These are phyloP conservation scores for Xylariaceae sp. DNA, from an alignment of 2,329 filamentous ascomycete species.

Conservation along the genomic window DNA sequence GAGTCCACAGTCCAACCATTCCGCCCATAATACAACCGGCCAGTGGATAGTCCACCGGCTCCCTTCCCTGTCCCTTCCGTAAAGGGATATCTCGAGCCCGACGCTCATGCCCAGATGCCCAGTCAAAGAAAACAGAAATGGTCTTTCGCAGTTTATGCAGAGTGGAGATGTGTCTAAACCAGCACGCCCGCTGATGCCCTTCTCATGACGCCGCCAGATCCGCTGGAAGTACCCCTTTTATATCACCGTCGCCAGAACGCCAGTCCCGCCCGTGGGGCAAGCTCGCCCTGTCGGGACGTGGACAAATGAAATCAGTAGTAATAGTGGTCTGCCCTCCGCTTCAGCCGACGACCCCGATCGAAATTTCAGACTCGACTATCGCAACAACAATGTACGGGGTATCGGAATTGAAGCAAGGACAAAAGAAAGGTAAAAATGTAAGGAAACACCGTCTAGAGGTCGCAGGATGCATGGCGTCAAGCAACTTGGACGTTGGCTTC, in stretches of 20 bases:
- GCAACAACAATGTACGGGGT: conserved; percentile 23
- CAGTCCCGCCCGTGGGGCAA: not conserved
- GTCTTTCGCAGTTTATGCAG: conserved; percentile 1
- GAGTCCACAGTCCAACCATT: too few species aligned
- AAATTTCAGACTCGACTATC: conserved; percentile 11
- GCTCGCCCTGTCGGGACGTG: not conserved
- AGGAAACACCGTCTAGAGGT: conserved; percentile 2
- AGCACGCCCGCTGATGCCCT: not conserved
- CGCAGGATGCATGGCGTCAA: conserved; percentile 6
- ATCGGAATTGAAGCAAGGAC: conserved; percentile 25
- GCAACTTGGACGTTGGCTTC: conserved; percentile 28
- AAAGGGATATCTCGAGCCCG: too few species aligned
- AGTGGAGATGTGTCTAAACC: conserved; percentile 1
- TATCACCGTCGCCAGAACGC: conserved; percentile 1
- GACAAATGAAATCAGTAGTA: conserved; percentile 3
- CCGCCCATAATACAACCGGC: too few species aligned
- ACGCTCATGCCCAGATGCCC: too few species aligned
- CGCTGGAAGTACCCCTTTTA: not conserved
- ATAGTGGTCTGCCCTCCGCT: conserved; percentile 11
- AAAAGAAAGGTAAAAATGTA: conserved; percentile 19
- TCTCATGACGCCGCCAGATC: not conserved
- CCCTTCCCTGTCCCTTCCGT: too few species aligned
- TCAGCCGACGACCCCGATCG: conserved; percentile 18
- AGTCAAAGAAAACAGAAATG: not conserved
- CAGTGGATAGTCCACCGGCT: too few species aligned